Base-by-base conservation (phyloP, 1,284 basidiomycete genomes). In the Apiotrichum laibachii region DNA sequence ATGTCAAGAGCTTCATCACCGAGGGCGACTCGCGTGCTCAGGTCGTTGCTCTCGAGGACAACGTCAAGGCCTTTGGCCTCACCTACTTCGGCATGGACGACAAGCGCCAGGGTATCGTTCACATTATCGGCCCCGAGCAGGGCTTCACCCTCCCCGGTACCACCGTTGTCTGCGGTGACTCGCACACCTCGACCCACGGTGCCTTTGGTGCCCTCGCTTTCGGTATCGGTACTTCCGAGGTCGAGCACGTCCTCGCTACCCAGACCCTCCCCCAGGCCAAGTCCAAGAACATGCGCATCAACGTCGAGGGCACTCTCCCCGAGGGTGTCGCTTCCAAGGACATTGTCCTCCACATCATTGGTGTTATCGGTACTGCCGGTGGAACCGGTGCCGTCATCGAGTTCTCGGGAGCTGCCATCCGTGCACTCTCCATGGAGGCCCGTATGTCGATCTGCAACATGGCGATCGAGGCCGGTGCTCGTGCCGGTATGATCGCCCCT, bases 371-470 rank as follows among this genome's bases (percentile, higher is more conserved):
- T 61, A 95, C 93, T 31, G 93, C 93, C 31, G 93, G 93, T 65
- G 94, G 92, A 50, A 97, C 90, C 8, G 94, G 92, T 13, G 85
- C 83, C 68, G 92, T 96, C 64, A 93, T 97, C 73, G 93, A 97
- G 79, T 97, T 89, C 72, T 88, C 92, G 52, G 93, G 93, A 10
- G 89, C 89, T 2, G 90, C 93, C 55, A 91, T 97, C 79, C 89
- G 92, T 60, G 84, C 84, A 16, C 88, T 96, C 73, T 91, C 88
- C 71, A 94, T 96, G 91, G 93, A 97, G 77, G 91, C 89, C 43
- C 86, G 92, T 53, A 96, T 96, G 92, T 93, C 90, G 68, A 91
- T 92, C 67, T 96, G 92, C 80, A 97, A 97, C 81, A 97, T 97
- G 93, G 92, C 90, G 64, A 96, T 97, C 75, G 93, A 97, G 79